Base-by-base conservation (phyloP, 139 green algal species). In the Pleodorina starrii region DNA sequence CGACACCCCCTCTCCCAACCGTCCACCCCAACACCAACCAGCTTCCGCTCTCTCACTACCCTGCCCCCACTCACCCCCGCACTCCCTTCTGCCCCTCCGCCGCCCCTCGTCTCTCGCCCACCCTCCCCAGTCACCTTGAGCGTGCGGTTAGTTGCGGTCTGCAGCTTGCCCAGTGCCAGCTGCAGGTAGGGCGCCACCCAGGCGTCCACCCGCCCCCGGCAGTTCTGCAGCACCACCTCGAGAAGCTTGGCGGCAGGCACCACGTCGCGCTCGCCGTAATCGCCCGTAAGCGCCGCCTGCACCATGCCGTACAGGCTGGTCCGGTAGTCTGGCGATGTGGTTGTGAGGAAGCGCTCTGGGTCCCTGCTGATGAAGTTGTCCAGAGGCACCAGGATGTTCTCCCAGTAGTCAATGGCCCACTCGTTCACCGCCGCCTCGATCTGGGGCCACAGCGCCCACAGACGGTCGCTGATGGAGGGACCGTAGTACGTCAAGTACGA, bases 311-410 rank as follows among this genome's bases (percentile, higher is more conserved):
- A 96, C 17, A 95, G 91, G 1, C 91, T 93, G 2, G 91, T 84
- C 51, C 96, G 88, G 92, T 97, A 98, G 94, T 96, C 93, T 38
- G 95, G 96, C 38, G 90, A 48, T 73, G 94, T 94, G 90, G 75
- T 90, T 72, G 72, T 82, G 36, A 99, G 89, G 89, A 98, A 98
- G 23, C 87, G 73, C 46, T 97, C 93, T 0, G 95, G 98, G 80
- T 93, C 96, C 32, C 95, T 90, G 63, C 90, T 95, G 86, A 99
- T 97, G 91, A 95, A 98, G 94, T 99, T 99, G 93, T 99, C 98
- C 77, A 99, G 87, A 3, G 96, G 95, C 35, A 73, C 81, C 81
- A 87, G 44, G 23, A 90, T 68, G 54, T 85, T 88, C 88, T 91
- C 95, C 80, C 98, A 97, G 93, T 98, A 98, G 89, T 99, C 96